Evolutionary conservation across 495 filamentous ascomycete genomes (phyloP), one percentile per base, ranked within the genome.

Genomic region (Podospora bellae-mahoneyi): DNA sequence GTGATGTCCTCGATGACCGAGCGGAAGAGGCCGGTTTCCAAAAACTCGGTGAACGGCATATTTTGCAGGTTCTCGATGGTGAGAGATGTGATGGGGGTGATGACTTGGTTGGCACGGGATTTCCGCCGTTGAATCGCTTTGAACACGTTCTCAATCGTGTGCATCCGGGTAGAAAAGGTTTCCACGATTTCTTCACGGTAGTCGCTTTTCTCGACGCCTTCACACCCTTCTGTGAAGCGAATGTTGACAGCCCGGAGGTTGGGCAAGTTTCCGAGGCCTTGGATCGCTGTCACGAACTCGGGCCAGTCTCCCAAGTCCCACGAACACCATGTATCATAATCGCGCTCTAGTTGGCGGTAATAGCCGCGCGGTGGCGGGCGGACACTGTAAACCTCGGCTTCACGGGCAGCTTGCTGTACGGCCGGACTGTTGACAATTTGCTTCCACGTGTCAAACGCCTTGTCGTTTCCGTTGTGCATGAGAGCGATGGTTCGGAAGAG

Each of bases 1-100:
- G 44, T 59, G 66, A 68, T 58, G 32, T 68, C 60, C 20, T 64
- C 39, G 28, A 56, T 23, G 1, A 64, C 44, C 30, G 53, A 63
- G 26, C 59, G 62, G 55, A 64, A 68, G 3, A 59, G 30, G 19
- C 64, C 66, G 7, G 66, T 64, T 18, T n/a, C 1, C 16, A 60
- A 55, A 30, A 68, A 58, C 1, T 68, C 60, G 16, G 44, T 53
- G 18, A 68, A 32, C n/a, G 61, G 48, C n/a, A 26, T 27, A 30
- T 68, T 68, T 55, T 64, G 60, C 39, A 68, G 54, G 32, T 64
- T 34, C 60, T 68, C 27, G 54, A 64, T 55, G 4, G 60, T 55
- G 15, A 68, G 18, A 56, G 60, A 57, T 2, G n/a, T 54, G 32
- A 68, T 64, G n/a, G 53, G 39, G 60, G 60, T 59, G 48, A 27